phyloP scores from a whole-genome alignment of 306 rosid genomes.

The Sophora flavescens region DNA sequence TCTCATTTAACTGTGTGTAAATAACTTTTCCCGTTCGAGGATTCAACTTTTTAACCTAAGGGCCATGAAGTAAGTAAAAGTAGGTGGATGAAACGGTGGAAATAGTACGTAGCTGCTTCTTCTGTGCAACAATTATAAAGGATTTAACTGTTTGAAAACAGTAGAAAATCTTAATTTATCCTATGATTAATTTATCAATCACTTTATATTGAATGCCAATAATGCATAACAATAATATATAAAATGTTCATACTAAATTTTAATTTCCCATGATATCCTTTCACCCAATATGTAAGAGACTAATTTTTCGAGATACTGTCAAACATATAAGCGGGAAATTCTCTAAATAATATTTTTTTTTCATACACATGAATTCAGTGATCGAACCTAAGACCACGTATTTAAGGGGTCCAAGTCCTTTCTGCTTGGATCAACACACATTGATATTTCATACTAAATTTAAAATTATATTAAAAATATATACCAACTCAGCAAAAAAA shows the following conservation, averaged over 20 bases:
- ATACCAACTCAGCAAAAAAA: constrained; percentile 42
- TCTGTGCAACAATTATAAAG: not conserved
- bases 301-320: too few species aligned
- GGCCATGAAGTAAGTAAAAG: constrained; percentile 23
- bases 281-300: too few species aligned
- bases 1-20: not conserved
- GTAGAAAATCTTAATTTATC: constrained; percentile 17
- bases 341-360: too few species aligned
- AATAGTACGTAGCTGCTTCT: constrained; percentile 16
- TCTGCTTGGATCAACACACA: too few species aligned
- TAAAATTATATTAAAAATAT: not conserved
- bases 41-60: constrained; percentile 42
- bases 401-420: too few species aligned
- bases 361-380: too few species aligned
- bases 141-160: not conserved
- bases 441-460: too few species aligned
- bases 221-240: too few species aligned
- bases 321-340: too few species aligned
- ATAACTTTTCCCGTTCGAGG: constrained; percentile 2
- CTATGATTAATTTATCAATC: not conserved
- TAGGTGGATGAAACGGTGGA: constrained; percentile 26
- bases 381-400: too few species aligned
- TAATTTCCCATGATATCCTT: too few species aligned
- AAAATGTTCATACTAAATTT: too few species aligned
- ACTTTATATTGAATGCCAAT: not conserved